Evolutionary conservation across 2,329 filamentous ascomycete genomes (phyloP).

Genomic region (Graphium sp.): DNA sequence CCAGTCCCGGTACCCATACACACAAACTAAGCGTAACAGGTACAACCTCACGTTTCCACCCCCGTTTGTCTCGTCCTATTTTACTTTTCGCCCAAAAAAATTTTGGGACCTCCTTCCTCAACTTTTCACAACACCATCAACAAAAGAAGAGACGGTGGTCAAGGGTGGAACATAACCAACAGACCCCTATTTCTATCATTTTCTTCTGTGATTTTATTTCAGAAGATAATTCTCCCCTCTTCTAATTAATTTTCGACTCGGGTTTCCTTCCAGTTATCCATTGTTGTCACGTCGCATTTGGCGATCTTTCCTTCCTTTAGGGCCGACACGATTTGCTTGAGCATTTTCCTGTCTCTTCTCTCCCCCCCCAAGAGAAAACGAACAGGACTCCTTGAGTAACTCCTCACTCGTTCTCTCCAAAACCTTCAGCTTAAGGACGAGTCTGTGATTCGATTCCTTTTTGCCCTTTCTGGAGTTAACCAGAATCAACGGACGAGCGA

Average conservation of each 20-base stretch:
- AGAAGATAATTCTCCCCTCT: slow-evolving; percentile 9
- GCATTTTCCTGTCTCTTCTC: slow-evolving; percentile 4
- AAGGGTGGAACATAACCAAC: slow-evolving; percentile 6
- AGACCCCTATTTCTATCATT: slow-evolving; percentile 7
- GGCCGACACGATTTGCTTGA: slow-evolving; percentile 3
- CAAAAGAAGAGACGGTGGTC: slow-evolving; percentile 6
- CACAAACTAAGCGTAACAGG: too few species aligned
- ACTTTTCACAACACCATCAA: slow-evolving; percentile 6
- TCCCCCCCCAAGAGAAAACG: too few species aligned
- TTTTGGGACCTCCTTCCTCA: slow-evolving; percentile 6
- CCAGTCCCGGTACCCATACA: too few species aligned
- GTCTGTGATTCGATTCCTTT: slow-evolving; percentile 2
- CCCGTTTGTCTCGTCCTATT: too few species aligned
- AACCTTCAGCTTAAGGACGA: slow-evolving; percentile 2
- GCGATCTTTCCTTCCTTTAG: slow-evolving; percentile 3
- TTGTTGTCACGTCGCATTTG: slow-evolving; percentile 3
- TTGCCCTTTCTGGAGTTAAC: slow-evolving; percentile 2
- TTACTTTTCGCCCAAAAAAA: slow-evolving; percentile 7
- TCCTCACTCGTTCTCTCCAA: slow-evolving; percentile 3
- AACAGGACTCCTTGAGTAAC: too few species aligned
- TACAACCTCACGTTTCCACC: too few species aligned
- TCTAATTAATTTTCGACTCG: slow-evolving; percentile 5
- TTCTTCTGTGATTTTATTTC: slow-evolving; percentile 9
- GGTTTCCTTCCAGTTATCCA: slow-evolving; percentile 2
- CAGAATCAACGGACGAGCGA: neutral